Evolutionary conservation across 352 stramenopile genomes (phyloP).

Genomic region (Paralagenidium karlingii): DNA sequence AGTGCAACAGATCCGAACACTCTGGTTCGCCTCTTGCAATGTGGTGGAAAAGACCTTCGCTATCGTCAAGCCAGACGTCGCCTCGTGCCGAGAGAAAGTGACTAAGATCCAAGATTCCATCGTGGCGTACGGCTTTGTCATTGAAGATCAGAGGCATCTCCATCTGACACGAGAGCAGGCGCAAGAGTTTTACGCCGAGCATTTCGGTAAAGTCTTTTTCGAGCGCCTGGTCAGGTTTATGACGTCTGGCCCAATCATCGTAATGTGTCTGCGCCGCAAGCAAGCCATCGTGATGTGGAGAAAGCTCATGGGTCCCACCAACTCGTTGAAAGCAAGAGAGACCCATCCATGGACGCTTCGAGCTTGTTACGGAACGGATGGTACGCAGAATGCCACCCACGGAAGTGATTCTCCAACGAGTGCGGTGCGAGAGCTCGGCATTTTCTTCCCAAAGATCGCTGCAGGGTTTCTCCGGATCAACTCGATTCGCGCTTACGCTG

Average conservation of each 20-base stretch:
- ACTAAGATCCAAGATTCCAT: conserved; percentile 22
- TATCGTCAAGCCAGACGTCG: conserved; percentile 51
- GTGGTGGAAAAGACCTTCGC: conserved; percentile 29
- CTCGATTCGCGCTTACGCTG: conserved; percentile 2
- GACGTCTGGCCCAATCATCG: conserved; percentile 53
- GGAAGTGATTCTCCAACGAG: conserved; percentile 47
- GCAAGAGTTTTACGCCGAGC: conserved; percentile 44
- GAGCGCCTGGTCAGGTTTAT: conserved; percentile 41
- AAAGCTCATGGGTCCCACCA: conserved; percentile 65
- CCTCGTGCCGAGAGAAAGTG: conserved; percentile 13
- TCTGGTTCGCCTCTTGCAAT: no score
- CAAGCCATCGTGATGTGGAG: conserved; percentile 55
- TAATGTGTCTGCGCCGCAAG: conserved; percentile 22
- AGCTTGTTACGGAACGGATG: conserved; percentile 66
- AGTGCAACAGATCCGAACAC: no score
- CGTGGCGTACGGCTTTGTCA: conserved; percentile 27
- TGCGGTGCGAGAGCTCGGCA: conserved; percentile 50
- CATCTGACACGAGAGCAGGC: conserved; percentile 30
- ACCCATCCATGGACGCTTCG: conserved; percentile 42
- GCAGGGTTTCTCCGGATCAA: background rate
- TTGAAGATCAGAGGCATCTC: conserved; percentile 23
- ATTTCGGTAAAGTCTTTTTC: conserved; percentile 48
- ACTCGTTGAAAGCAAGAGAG: conserved; percentile 29
- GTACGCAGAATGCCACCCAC: conserved; percentile 71
- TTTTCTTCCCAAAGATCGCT: conserved; percentile 45